Conservation (phyloP, 2,329 filamentous ascomycete genomes). For the Cladosporium velox region DNA sequence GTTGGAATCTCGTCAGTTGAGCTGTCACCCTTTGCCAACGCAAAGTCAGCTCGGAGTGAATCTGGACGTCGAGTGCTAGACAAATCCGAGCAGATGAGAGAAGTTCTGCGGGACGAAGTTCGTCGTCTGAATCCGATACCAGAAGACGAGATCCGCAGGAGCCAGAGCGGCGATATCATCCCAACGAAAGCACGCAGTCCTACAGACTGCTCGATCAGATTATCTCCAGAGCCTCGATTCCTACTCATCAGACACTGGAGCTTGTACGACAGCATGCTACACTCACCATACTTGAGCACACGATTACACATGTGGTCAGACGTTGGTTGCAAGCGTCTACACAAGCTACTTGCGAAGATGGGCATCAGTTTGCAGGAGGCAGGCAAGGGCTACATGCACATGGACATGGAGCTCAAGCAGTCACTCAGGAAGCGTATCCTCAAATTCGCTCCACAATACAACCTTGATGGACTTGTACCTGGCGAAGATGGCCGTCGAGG, state of each 20-base stretch:
- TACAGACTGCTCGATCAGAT: constrained; percentile 85
- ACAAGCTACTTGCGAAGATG: constrained; percentile 97
- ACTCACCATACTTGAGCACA: constrained; percentile 91
- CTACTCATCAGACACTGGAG: constrained; percentile 95
- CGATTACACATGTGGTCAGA: constrained; percentile 94
- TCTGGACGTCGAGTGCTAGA: constrained; percentile 55
- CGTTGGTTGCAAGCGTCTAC: constrained; percentile 78
- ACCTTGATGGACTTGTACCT: constrained; percentile 89
- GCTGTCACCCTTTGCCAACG: constrained; percentile 56
- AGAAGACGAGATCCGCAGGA: constrained; percentile 51
- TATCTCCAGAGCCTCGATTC: constrained; percentile 92
- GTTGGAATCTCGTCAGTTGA: constrained; percentile 94
- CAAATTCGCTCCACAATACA: constrained; percentile 90
- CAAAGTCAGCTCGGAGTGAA: constrained; percentile 60
- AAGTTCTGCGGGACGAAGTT: constrained; percentile 89
- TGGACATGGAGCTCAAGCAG: constrained; percentile 96
- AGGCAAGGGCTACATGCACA: constrained; percentile 93
- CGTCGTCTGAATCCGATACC: constrained; percentile 84
- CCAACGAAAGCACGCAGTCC: constrained; percentile 85
- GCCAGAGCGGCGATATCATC: constrained; percentile 75
- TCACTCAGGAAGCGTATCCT: constrained; percentile 81
- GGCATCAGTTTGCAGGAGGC: constrained; percentile 91
- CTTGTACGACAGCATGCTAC: constrained; percentile 96
- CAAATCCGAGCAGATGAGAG: constrained; percentile 79
- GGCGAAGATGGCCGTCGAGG: constrained; percentile 65